These are phyloP conservation scores for Bipolaris bicolor DNA, from an alignment of 2,329 filamentous ascomycete species.

Conservation along the genomic window DNA sequence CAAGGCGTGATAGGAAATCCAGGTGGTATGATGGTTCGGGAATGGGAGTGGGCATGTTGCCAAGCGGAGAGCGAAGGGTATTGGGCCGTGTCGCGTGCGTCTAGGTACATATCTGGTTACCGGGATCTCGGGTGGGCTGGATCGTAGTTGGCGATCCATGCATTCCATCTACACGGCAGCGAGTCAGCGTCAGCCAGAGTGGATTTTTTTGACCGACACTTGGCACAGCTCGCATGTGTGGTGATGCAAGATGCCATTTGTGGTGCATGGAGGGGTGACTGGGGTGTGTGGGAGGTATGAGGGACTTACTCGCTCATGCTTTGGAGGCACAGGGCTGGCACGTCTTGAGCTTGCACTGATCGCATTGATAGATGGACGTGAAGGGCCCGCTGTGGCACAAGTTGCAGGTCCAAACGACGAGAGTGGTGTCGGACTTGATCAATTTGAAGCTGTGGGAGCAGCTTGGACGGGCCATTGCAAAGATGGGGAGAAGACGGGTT, in stretches of 20 bases:
- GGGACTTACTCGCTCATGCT: constrained; percentile 42
- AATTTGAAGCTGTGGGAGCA: constrained; percentile 58
- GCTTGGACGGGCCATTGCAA: constrained; percentile 55
- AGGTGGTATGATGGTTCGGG: constrained; percentile 12
- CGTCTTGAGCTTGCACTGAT: constrained; percentile 58
- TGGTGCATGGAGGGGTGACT: neutral
- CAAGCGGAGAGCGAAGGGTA: constrained; percentile 16
- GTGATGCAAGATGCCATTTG: constrained; percentile 7
- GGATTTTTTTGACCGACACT: constrained; percentile 15
- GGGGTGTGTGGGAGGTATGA: neutral
- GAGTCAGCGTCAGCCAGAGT: constrained; percentile 34
- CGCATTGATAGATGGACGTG: constrained; percentile 59
- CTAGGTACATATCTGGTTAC: constrained; percentile 4
- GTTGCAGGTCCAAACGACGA: constrained; percentile 61
- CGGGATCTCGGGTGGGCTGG: constrained; percentile 23
- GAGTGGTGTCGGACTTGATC: constrained; percentile 59
- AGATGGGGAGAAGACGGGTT: neutral
- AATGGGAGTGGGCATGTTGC: constrained; percentile 11
- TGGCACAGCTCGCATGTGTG: constrained; percentile 15
- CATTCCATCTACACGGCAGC: constrained; percentile 26
- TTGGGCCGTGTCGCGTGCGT: constrained; percentile 18
- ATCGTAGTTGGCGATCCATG: constrained; percentile 37
- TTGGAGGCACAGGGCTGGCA: constrained; percentile 56
- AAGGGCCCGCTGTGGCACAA: constrained; percentile 59
- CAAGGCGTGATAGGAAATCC: constrained; percentile 12